phyloP scores from a whole-genome alignment of 345 rosid species.

The Excoecaria cochinchinensis region DNA sequence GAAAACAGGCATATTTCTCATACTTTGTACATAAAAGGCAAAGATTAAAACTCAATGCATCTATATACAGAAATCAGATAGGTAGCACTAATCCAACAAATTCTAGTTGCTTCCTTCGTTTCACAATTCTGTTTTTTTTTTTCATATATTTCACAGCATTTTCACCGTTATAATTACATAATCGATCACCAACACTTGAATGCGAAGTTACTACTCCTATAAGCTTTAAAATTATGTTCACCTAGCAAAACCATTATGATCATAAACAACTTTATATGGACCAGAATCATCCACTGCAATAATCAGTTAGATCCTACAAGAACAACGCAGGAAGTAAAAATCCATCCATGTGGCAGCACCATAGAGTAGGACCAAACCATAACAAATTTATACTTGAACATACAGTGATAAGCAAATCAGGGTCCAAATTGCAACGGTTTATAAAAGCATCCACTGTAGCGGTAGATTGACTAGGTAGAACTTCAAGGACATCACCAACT shows the following conservation, averaged over 20 bases:
- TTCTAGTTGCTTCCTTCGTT: neutral
- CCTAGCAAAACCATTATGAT: neutral
- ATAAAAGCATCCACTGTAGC: constrained; percentile 68
- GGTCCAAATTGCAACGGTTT: constrained; percentile 68
- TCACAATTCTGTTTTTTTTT: neutral
- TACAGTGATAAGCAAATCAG: constrained; percentile 74
- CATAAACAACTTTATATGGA: neutral
- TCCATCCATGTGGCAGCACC: neutral
- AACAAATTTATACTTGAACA: constrained; percentile 17
- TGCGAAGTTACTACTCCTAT: neutral
- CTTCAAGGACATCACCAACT: constrained; percentile 86
- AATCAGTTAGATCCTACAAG: neutral
- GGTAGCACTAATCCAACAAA: neutral
- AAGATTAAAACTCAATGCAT: neutral
- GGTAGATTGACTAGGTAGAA: constrained; percentile 75
- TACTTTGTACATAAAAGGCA: neutral
- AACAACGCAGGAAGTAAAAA: neutral
- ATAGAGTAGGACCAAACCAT: neutral
- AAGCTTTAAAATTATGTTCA: neutral
- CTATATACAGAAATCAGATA: neutral
- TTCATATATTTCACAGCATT: neutral
- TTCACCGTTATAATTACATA: neutral
- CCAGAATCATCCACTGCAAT: neutral
- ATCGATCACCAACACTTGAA: neutral
- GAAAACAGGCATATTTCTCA: constrained; percentile 16